Evolutionary conservation across 345 rosid species (phyloP).

Genomic region (Salix purpurea): DNA sequence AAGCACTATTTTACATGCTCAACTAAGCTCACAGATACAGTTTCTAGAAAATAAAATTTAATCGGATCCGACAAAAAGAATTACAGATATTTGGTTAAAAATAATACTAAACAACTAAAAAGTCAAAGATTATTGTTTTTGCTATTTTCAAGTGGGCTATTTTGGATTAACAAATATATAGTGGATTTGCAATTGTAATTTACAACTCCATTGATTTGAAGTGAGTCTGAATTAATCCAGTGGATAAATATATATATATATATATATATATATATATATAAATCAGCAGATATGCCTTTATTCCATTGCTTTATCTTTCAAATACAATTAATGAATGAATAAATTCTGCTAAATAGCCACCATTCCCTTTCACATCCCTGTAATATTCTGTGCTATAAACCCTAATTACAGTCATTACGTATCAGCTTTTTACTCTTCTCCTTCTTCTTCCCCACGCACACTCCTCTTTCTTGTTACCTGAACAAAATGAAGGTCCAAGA

Average conservation of each 20-base stretch:
- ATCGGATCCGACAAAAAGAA: too few species aligned
- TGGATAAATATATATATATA: background rate
- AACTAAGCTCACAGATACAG: too few species aligned
- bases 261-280: background rate
- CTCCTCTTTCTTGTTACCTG: constrained; percentile 12
- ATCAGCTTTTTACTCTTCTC: background rate
- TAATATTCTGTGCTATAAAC: background rate
- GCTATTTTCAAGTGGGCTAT: too few species aligned
- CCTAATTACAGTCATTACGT: background rate
- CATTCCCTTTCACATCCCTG: background rate
- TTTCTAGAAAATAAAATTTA: too few species aligned
- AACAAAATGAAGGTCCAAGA: constrained; percentile 54
- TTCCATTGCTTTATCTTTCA: background rate
- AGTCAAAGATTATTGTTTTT: too few species aligned
- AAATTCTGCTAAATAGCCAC: background rate
- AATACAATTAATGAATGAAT: background rate
- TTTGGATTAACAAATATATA: too few species aligned
- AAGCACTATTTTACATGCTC: too few species aligned
- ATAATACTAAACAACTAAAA: too few species aligned
- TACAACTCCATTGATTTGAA: background rate
- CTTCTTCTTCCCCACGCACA: too few species aligned
- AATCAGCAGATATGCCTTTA: background rate
- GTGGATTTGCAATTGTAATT: too few species aligned
- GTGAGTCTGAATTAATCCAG: background rate
- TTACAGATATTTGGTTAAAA: too few species aligned